Evolutionary conservation across 352 stramenopile genomes (phyloP), one percentile per base, ranked within the genome.

Genomic region (Salisapilia sapeloensis): DNA sequence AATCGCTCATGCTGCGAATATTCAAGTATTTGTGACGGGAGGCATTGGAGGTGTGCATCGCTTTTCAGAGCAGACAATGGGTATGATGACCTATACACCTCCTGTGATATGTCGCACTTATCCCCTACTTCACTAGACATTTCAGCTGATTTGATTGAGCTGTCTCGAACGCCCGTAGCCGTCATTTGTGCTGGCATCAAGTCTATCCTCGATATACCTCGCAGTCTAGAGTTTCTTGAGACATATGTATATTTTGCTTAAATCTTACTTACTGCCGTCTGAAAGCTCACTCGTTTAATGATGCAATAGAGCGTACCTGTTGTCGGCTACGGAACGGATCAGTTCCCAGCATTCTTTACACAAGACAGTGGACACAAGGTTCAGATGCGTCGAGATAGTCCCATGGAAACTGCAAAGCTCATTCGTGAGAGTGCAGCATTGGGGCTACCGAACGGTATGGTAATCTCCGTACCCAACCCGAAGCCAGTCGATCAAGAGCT

Each of bases 161-260:
- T 96, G 14, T 84, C 76, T 21, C 78, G 82, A n/a, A 98, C 93
- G 14, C 91, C 89, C 0, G 71, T 98, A 11, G 66, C 94, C 6
- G 95, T 99, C 18, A 74, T 99, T 15, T 98, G 87, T 40, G 93
- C 93, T 9, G 95, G 95, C n/a, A 85, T 98, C 44, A 99, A 99
- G 62, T 96, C 77, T 16, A 98, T 99, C 48, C 56, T 99, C 13
- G 95, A 99, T 57, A 96, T 99, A 32, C 65, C 70, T 11, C 60
- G 80, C 23, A 98, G 93, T 14, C 53, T 99, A 3, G 93, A 99
- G 69, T 94, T 91, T 32, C 60, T 99, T 12, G 95, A 99, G 64
- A 98, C 94, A 0, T 56, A 84, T 37, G 67, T 83, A 56, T 24
- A 46, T 22, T 12, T 28, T 26, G 7, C 29, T 19, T 12, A 8